A percentile compares a stretch with the other conserved stretches of the same genome.
Evolutionary conservation across 495 filamentous ascomycete species (phyloP).

Genomic region (Aeminium ludgeri): DNA sequence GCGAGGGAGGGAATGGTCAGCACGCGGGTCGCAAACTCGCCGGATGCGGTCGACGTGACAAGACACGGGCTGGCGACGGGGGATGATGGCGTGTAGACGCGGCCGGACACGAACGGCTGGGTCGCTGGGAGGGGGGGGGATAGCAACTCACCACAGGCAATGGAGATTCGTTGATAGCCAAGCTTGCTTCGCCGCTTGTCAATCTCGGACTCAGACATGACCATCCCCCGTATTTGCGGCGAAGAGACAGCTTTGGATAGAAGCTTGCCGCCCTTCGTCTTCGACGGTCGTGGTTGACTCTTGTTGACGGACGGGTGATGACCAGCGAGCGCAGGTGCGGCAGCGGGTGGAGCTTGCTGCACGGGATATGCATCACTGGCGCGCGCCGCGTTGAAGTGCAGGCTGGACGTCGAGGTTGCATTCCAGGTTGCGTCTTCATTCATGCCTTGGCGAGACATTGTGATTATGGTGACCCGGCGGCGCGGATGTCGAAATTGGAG

Average conservation of each 20-base stretch:
- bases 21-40: background rate
- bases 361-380: background rate
- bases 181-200: constrained; percentile 94
- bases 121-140: background rate
- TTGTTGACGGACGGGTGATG: background rate
- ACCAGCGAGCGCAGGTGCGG: background rate
- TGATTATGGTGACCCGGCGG: too few relatives aligned
- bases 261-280: constrained; percentile 2
- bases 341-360: background rate
- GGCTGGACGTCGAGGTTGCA: background rate
- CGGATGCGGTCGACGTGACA: background rate
- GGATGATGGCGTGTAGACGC: background rate
- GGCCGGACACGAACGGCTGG: background rate
- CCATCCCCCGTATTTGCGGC: constrained; percentile 5
- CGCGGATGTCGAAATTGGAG: too few relatives aligned
- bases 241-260: constrained; percentile 4
- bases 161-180: constrained; percentile 90
- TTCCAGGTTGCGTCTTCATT: background rate
- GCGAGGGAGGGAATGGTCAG: constrained; percentile 2
- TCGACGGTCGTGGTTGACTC: background rate
- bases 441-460: background rate
- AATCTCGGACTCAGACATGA: constrained; percentile 25
- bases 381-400: background rate
- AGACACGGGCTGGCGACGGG: background rate
- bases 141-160: constrained; percentile 77